Base-by-base conservation (phyloP, 2,329 filamentous ascomycete genomes). In the Cercospora sp. region DNA sequence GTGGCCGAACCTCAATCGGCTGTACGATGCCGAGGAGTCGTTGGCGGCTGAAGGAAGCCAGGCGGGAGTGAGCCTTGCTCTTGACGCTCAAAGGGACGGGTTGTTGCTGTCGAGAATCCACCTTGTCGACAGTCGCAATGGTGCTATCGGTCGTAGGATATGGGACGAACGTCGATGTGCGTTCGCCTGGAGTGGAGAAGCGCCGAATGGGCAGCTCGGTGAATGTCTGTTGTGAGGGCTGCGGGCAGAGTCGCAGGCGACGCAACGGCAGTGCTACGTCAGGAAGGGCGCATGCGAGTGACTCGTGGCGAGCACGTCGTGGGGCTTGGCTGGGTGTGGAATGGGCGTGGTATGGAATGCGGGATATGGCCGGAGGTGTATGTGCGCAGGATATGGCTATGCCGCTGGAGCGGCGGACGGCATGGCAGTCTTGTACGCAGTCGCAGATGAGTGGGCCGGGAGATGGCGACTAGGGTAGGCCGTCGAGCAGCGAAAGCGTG, bases 61-160 rank as follows among this genome's bases (percentile, higher is more conserved):
- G 72, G 55, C 76, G 75, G 60, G 73, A 75, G 65, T 77, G 76
- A 61, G 75, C 73, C 64, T 75, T 75, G 61, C 73, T 70, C 72
- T 75, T 77, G 71, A 58, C 63, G 59, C 67, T 70, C 30, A 51
- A 64, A 66, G 71, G 63, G 64, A 68, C 66, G 60, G 65, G 65
- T 60, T 69, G 62, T 60, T 68, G 73, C 69, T 70, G 64, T 68
- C 64, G 67, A 71, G 75, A 75, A 75, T 77, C 76, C 76, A 77
- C 74, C 60, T 73, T 77, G 74, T 55, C 75, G 69, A 57, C 75
- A 64, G 68, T 63, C 58, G 63, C 36, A 42, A 26, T 51, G 59
- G 65, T 59, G 53, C 33, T 13, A 18, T 30, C 13, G 59, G 58
- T 57, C 57, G 60, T 45, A 48, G 63, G 58, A 9, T 5, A 3